Evolutionary conservation across 176 grass and related monocot species (phyloP).

Genomic region (Urochloa ruziziensis): DNA sequence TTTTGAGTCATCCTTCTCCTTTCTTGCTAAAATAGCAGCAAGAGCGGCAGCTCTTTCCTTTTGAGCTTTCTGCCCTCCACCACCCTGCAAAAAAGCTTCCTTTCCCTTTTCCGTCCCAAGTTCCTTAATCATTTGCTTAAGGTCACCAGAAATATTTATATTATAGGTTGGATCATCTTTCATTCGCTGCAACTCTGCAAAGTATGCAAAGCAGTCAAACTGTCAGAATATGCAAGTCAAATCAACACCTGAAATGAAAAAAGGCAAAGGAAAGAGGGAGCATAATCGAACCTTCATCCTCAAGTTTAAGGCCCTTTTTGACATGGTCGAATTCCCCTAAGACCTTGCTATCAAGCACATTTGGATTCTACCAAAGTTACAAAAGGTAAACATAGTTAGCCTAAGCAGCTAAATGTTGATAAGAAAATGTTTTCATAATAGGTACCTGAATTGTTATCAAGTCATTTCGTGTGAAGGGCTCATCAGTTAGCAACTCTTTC

Average conservation of each 20-base stretch:
- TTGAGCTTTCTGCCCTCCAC: conserved; percentile 90
- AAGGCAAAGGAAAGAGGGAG: not conserved
- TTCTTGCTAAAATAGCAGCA: conserved; percentile 60
- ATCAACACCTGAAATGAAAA: not conserved
- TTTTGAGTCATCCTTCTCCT: conserved; percentile 58
- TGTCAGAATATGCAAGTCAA: conserved; percentile 3
- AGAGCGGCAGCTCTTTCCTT: conserved; percentile 89
- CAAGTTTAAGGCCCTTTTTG: conserved; percentile 90
- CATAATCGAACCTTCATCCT: conserved; percentile 74
- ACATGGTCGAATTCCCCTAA: conserved; percentile 93
- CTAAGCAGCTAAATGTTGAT: conserved; percentile 6
- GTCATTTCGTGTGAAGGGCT: conserved; percentile 81
- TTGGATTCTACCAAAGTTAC: conserved; percentile 71
- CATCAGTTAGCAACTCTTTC: conserved; percentile 95
- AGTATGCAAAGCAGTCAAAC: conserved; percentile 18
- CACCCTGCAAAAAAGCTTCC: conserved; percentile 74
- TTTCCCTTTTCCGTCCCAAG: conserved; percentile 96
- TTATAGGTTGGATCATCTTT: conserved; percentile 94
- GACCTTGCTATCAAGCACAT: conserved; percentile 77
- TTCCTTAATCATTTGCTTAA: conserved; percentile 96
- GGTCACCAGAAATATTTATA: conserved; percentile 93
- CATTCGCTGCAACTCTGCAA: conserved; percentile 76
- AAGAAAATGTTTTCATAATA: conserved; percentile 5
- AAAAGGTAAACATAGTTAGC: conserved; percentile 25
- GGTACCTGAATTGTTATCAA: conserved; percentile 98